Evolutionary conservation across 352 stramenopile genomes (phyloP).

Genomic region (Bremia lactucae): DNA sequence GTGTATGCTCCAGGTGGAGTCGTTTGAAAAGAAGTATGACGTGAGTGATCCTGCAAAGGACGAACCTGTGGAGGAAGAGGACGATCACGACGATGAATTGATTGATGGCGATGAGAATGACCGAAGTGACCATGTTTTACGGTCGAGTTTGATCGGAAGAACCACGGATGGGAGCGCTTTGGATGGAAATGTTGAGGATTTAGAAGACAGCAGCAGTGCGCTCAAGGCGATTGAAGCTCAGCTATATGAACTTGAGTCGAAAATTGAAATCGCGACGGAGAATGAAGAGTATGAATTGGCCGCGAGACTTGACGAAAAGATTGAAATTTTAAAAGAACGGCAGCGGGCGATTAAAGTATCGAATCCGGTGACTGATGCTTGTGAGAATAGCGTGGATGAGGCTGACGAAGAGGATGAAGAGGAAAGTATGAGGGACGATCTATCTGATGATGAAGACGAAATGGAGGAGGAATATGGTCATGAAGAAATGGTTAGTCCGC

Average conservation of each 20-base stretch:
- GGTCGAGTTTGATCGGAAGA: constrained; percentile 16
- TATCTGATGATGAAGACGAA: constrained; percentile 13
- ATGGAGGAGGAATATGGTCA: constrained; percentile 15
- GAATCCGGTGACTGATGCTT: constrained; percentile 13
- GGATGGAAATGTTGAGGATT: constrained; percentile 15
- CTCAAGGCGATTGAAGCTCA: constrained; percentile 52
- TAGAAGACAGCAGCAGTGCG: constrained; percentile 20
- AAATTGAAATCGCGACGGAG: constrained; percentile 69
- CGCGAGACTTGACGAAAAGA: constrained; percentile 61
- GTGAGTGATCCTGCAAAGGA: constrained; percentile 43
- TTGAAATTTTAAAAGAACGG: constrained; percentile 46
- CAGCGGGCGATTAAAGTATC: constrained; percentile 31
- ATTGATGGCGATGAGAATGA: constrained; percentile 34
- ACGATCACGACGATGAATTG: constrained; percentile 44
- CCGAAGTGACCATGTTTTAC: constrained; percentile 8
- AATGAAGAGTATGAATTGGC: constrained; percentile 77
- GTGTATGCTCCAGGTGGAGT: constrained; percentile 46
- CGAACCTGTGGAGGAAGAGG: constrained; percentile 38
- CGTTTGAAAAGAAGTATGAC: constrained; percentile 63
- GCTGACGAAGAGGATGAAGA: constrained; percentile 8
- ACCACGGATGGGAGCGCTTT: constrained; percentile 13
- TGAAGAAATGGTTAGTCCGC: constrained; percentile 29
- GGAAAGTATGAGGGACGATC: constrained; percentile 14
- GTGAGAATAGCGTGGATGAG: constrained; percentile 3
- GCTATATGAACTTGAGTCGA: constrained; percentile 43